A percentile compares a stretch with the other conserved stretches of the same genome.
Evolutionary conservation across 169 alveolate species (phyloP).

Genomic region (Plasmodium berghei): DNA sequence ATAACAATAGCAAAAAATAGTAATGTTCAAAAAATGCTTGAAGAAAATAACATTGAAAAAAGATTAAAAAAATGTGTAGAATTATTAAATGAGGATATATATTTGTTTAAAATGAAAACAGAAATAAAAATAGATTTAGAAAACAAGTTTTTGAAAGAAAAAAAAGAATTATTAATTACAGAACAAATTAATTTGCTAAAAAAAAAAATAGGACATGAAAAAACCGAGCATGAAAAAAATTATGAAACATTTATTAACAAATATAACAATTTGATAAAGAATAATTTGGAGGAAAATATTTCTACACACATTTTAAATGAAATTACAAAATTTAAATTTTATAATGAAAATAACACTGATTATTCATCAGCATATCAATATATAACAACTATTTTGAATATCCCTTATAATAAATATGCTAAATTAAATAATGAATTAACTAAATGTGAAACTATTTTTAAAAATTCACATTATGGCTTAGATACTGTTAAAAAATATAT

Average conservation of each 20-base stretch:
- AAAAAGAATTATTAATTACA: constrained; percentile 80
- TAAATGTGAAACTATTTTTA: constrained; percentile 79
- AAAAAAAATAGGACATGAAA: constrained; percentile 38
- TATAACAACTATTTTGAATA: constrained; percentile 34
- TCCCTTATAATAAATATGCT: constrained; percentile 41
- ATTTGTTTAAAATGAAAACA: constrained; percentile 80
- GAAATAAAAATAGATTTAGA: constrained; percentile 77
- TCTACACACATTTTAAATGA: constrained; percentile 9
- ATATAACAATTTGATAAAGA: constrained; percentile 5
- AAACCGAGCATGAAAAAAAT: constrained; percentile 80
- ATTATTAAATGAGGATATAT: constrained; percentile 81
- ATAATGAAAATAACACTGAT: constrained; percentile 54
- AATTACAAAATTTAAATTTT: constrained; percentile 25
- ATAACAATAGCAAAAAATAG: constrained; percentile 42
- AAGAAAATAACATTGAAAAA: constrained; percentile 64
- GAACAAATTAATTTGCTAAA: constrained; percentile 77
- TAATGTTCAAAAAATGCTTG: constrained; percentile 75
- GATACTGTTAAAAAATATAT: constrained; percentile 93
- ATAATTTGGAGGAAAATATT: constrained; percentile 6
- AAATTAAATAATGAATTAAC: constrained; percentile 26
- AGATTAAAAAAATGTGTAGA: constrained; percentile 75
- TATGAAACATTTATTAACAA: constrained; percentile 76
- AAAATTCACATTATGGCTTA: constrained; percentile 94
- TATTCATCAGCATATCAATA: constrained; percentile 69
- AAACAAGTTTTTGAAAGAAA: constrained; percentile 77